Conservation (phyloP, 495 filamentous ascomycete genomes). For the Monascus purpureus region DNA sequence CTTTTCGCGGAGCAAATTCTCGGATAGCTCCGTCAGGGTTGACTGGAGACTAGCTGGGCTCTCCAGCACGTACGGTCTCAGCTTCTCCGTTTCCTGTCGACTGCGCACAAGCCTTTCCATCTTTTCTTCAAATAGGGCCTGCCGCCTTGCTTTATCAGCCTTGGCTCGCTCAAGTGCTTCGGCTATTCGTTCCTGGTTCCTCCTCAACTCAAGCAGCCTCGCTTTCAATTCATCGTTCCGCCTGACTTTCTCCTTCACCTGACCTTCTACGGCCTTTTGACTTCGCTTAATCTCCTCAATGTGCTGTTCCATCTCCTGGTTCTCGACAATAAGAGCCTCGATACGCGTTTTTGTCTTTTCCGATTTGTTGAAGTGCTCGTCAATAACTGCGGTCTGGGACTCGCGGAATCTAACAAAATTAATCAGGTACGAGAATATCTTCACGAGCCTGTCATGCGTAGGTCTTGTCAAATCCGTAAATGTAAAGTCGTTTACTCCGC, state of each 20-base stretch:
- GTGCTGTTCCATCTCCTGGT: conserved; percentile 68
- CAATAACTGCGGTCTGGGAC: conserved; percentile 70
- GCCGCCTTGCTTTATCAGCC: conserved; percentile 55
- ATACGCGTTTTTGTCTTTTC: conserved; percentile 76
- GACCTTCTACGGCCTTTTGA: conserved; percentile 59
- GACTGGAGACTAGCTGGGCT: conserved; percentile 70
- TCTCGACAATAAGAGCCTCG: conserved; percentile 71
- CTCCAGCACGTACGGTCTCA: conserved; percentile 83
- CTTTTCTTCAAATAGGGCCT: conserved; percentile 63
- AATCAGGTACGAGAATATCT: conserved; percentile 91
- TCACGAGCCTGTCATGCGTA: conserved; percentile 71
- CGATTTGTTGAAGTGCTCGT: conserved; percentile 81
- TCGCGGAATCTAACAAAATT: conserved; percentile 97
- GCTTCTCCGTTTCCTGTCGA: conserved; percentile 68
- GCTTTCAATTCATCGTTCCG: conserved; percentile 76
- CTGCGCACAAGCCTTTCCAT: conserved; percentile 44
- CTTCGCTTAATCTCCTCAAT: conserved; percentile 70
- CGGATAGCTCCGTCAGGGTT: conserved; percentile 65
- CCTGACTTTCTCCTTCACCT: conserved; percentile 65
- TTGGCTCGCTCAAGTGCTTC: conserved; percentile 65
- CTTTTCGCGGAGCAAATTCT: conserved; percentile 61
- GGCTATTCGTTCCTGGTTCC: conserved; percentile 63
- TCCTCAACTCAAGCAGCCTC: conserved; percentile 58
- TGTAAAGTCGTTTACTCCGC: conserved; percentile 83
- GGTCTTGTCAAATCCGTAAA: conserved; percentile 84